Evolutionary conservation across 1,139 yeast genomes (phyloP), one percentile per base, ranked within the genome.

Genomic region (Suhomyces atakaporum): DNA sequence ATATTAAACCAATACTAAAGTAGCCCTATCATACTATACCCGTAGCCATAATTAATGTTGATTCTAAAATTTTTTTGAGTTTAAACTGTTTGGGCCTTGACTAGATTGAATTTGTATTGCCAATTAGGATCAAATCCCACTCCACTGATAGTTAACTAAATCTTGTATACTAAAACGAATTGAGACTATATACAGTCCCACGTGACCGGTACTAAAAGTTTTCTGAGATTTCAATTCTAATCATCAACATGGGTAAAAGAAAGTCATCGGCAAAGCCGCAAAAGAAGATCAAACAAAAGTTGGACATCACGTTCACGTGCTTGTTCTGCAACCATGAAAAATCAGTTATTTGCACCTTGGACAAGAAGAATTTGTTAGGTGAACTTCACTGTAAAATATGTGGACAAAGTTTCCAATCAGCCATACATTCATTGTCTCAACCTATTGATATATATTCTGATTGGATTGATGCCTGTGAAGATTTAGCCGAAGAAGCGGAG

Each of bases 381-480:
- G 81, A 85, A 25, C 66, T 92, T 44, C 81, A 79, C 44, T 92
- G 98, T 61, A 92, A 92, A 59, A 85, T 90, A 19, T 92, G 98
- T 59, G 97, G 97, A 1, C 97, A 92, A 57, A 78, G 80, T 32
- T 94, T 92, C 68, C 97, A 90, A 59, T 81, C 96, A 3, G 79
- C 92, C 32, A 88, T 90, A 50, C 88, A 88, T 59, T 79, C 84
- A 31, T 69, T 84, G 38, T 79, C 89, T 1, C 90, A 84, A 43
- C 96, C 98, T 0, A 90, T 92, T 27, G 98, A 92, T 60, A 87
- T 92, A 16, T 92, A 92, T 58, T 85, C 96, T 34, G 98, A 90
- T 58, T 92, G 98, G 98, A 89, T 89, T 40, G 98, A 92, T 67
- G 98, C 97, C 1, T 92, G 96, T 58, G 98, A 92, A 54, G 96